Evolutionary conservation across 345 rosid genomes (phyloP), one percentile per base, ranked within the genome.

Genomic region (Aquilaria sinensis): DNA sequence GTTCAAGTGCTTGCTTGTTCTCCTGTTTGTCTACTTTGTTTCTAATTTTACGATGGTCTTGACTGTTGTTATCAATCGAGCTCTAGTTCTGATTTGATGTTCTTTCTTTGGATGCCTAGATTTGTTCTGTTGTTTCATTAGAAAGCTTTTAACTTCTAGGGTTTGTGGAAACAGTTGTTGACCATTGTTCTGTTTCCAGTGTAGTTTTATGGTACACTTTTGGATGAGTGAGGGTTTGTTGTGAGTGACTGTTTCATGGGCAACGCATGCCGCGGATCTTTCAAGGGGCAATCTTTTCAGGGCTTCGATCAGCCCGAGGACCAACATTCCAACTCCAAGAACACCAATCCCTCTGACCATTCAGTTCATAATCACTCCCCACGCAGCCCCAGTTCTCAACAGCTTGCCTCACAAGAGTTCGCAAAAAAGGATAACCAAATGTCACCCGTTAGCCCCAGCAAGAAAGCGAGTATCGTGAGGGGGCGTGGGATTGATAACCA

Each of bases 191-290:
- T 23, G 23, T 23, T 23, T 23, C 23, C 23, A 1, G 23, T 23
- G 23, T 23, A 23, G 23, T 23, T 23, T 23, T 23, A 23, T 23
- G 23, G 23, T 23, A 23, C 23, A 23, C 23, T 23, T 23, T 67
- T 77, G 75, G 78, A 75, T 75, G 84, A 65, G 74, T 86, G 74
- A 65, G 70, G 68, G 67, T 63, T 72, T 51, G 73, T 65, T 60
- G 67, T 67, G 70, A 49, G 9, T 69, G 60, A 78, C 74, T 78
- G 87, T 84, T 93, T 88, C 75, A 94, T 94, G 99, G 99, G 99
- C 92, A 94, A 94, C 76, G 75, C 97, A 81, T 94, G 99, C 84
- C 87, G 97, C 64, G 95, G 96, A 74, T 83, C 99, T 79, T 85
- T 83, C 70, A 81, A 81, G 81, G 92, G 77, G 76, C 85, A 76